Evolutionary conservation across 2,329 filamentous ascomycete species (phyloP).

Genomic region (Clarireedia hainanense): DNA sequence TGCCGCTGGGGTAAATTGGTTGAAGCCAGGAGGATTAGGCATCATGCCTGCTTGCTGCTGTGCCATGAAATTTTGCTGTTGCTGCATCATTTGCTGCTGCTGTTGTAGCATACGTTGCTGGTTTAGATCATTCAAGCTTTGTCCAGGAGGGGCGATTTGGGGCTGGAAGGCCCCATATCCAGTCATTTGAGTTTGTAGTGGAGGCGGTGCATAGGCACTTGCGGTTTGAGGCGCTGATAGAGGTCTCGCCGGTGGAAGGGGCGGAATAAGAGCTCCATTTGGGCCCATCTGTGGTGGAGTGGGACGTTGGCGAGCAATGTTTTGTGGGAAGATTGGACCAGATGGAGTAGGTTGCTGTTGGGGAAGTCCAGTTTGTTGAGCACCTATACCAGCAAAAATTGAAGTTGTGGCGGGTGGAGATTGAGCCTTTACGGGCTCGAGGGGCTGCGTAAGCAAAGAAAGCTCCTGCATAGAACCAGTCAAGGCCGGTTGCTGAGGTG

Average conservation of each 20-base stretch:
- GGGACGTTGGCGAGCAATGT: slow-evolving; percentile 59
- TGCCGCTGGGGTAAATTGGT: slow-evolving; percentile 23
- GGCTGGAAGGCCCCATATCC: slow-evolving; percentile 46
- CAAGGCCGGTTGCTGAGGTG: slow-evolving; percentile 41
- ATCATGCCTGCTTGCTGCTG: slow-evolving; percentile 34
- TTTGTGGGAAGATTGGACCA: slow-evolving; percentile 26
- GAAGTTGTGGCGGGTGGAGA: slow-evolving; percentile 46
- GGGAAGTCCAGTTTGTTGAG: slow-evolving; percentile 39
- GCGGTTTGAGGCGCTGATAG: slow-evolving; percentile 81
- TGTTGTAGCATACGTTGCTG: slow-evolving; percentile 48
- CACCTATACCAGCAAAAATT: slow-evolving; percentile 46
- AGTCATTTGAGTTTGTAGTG: slow-evolving; percentile 78
- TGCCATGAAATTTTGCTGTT: slow-evolving; percentile 43
- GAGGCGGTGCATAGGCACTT: slow-evolving; percentile 64
- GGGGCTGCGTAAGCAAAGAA: slow-evolving; percentile 51
- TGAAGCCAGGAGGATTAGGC: slow-evolving; percentile 35
- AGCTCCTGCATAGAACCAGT: slow-evolving; percentile 65
- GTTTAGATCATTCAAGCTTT: slow-evolving; percentile 64
- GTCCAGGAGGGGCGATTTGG: slow-evolving; percentile 63
- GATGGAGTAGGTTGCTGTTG: slow-evolving; percentile 19
- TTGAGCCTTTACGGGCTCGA: slow-evolving; percentile 44
- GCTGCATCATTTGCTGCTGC: slow-evolving; percentile 54
- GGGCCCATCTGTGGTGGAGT: slow-evolving; percentile 55
- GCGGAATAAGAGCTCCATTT: slow-evolving; percentile 58
- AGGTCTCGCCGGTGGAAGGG: slow-evolving; percentile 69